These are phyloP conservation scores for Antarctomyces pellizariae DNA, from an alignment of 495 filamentous ascomycete genomes.

Conservation along the genomic window DNA sequence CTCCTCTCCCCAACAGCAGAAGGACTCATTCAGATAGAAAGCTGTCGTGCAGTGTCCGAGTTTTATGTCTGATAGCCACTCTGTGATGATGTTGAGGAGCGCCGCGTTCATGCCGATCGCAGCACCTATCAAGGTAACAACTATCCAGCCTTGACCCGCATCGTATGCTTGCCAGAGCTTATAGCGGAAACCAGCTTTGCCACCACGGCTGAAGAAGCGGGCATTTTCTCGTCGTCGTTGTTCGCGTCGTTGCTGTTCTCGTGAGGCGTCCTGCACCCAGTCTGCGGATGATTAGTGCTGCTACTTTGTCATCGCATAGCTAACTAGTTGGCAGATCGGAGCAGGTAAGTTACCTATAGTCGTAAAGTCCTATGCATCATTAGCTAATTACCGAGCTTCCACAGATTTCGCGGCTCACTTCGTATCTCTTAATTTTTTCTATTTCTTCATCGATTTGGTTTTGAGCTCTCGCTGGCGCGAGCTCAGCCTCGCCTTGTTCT, in stretches of 20 bases:
- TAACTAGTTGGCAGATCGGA: constrained; percentile 1
- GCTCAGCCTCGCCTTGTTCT: constrained; percentile 31
- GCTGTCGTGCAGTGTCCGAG: constrained; percentile 80
- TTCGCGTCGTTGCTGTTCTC: constrained; percentile 65
- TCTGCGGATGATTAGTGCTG: constrained; percentile 15
- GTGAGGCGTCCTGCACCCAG: constrained; percentile 93
- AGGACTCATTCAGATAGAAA: constrained; percentile 94
- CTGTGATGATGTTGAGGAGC: constrained; percentile 84
- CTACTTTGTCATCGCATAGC: not conserved
- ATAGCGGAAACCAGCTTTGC: constrained; percentile 55
- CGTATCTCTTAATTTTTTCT: constrained; percentile 92
- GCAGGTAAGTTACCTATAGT: constrained; percentile 43
- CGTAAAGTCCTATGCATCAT: constrained; percentile 38
- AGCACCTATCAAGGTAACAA: constrained; percentile 74
- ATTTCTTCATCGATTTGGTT: constrained; percentile 80
- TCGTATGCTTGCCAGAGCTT: constrained; percentile 76
- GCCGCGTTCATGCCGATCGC: constrained; percentile 87
- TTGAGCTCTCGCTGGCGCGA: constrained; percentile 19
- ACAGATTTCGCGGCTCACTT: constrained; percentile 22
- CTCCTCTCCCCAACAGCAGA: constrained; percentile 96
- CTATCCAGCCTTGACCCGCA: constrained; percentile 94
- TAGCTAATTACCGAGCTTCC: constrained; percentile 3
- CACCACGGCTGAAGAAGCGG: constrained; percentile 52
- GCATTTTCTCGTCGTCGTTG: constrained; percentile 47
- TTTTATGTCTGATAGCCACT: constrained; percentile 94